A percentile compares a stretch with the other conserved stretches of the same genome.
Evolutionary conservation across 805 yeast species (phyloP).

Genomic region (Teunomyces stri): DNA sequence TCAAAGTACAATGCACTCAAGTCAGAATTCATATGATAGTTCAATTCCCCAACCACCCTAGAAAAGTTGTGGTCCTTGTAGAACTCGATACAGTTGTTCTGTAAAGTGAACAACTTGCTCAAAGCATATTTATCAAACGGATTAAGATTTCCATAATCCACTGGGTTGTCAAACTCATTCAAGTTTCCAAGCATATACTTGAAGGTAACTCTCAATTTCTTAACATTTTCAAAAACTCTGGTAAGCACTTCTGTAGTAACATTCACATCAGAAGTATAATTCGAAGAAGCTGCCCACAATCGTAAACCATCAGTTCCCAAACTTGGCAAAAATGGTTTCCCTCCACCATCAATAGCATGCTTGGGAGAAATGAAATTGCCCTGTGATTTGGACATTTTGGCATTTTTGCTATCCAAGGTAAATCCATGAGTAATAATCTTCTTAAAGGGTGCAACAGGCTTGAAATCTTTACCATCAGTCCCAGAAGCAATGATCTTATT

Average conservation of each 20-base stretch:
- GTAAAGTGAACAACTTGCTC: constrained; percentile 50
- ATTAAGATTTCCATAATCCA: constrained; percentile 36
- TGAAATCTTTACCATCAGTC: constrained; percentile 37
- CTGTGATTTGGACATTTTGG: constrained; percentile 90
- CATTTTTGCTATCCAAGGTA: constrained; percentile 78
- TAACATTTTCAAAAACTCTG: constrained; percentile 76
- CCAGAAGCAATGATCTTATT: constrained; percentile 61
- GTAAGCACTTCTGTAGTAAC: constrained; percentile 69
- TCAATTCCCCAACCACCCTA: constrained; percentile 63
- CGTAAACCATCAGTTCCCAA: constrained; percentile 91
- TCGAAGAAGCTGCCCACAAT: constrained; percentile 85
- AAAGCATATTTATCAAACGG: constrained; percentile 63
- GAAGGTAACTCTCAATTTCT: constrained; percentile 80
- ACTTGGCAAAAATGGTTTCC: constrained; percentile 46
- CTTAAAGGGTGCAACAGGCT: constrained; percentile 57
- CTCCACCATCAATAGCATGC: constrained; percentile 62
- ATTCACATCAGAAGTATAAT: constrained; percentile 77
- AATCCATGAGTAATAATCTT: constrained; percentile 90
- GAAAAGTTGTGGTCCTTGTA: constrained; percentile 66
- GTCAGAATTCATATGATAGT: constrained; percentile 69
- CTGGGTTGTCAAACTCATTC: constrained; percentile 35
- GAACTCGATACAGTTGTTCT: constrained; percentile 35
- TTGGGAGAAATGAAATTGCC: constrained; percentile 78
- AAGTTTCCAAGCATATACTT: constrained; percentile 80
- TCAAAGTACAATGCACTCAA: constrained; percentile 86